Evolutionary conservation across 2,329 filamentous ascomycete genomes (phyloP), one percentile per base, ranked within the genome.

Genomic region (Zasmidium angulare): DNA sequence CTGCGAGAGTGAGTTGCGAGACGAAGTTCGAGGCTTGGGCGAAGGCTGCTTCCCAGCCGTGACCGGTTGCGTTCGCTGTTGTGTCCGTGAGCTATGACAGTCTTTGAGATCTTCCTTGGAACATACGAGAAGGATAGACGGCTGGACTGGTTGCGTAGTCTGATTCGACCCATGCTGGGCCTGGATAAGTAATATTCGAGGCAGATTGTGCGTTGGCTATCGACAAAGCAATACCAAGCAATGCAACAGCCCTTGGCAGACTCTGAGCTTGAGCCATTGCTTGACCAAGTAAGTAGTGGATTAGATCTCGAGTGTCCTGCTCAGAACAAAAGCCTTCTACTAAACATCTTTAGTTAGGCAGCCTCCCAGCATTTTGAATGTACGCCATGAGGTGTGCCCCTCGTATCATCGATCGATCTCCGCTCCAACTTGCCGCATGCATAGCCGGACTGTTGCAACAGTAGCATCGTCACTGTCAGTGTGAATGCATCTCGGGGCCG

Each of bases 1-100:
- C 72, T 40, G 67, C 66, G 21, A 71, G 60, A 4, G 69, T 73
- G 64, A 75, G 71, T n/a, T 70, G 67, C 14, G 72, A 62, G 11
- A 75, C 71, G 53, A 74, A 63, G 12, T 62, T 55, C 20, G 61
- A 63, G 4, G 73, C 73, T 55, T 67, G 67, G 7, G 53, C 55
- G 60, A 72, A 73, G 7, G 73, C 69, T 20, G 53, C 43, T 2
- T 67, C 59, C 73, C 73, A 75, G 20, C 69, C 69, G 46, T 56
- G 59, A 2, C 71, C 71, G 49, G 65, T 67, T 22, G 66, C 68
- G 53, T 68, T 62, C 2, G 68, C 66, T 66, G 49, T 4, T 31
- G 3, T 20, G 23, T 59, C 7, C 58, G 65, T 20, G 2, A 24
- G 21, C n/a, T 23, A 3, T 53, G 6, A 14, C 36, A 43, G 14